Percentiles rank a stretch among this genome's conserved stretches.
Conservation (phyloP, 1,139 yeast species). For the Geotrichum aggregatum region DNA sequence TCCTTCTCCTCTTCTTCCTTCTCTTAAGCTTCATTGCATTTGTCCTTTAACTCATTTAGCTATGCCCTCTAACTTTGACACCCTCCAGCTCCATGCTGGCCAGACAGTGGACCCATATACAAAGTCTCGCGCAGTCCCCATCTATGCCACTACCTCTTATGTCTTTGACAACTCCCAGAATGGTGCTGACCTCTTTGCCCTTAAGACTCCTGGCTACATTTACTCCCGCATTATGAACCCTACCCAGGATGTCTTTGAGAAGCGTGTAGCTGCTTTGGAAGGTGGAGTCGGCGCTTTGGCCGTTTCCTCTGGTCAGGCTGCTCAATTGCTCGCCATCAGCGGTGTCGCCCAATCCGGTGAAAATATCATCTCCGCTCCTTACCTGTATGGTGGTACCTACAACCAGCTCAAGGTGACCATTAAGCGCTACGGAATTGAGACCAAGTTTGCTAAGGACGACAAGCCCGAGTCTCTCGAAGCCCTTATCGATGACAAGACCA, state of each 20-base stretch:
- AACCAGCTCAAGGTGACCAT: slow-evolving; percentile 91
- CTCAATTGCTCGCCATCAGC: slow-evolving; percentile 79
- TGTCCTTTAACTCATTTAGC: not conserved
- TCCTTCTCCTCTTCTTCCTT: slow-evolving; percentile 1
- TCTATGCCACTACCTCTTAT: slow-evolving; percentile 65
- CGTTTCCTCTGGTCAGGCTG: slow-evolving; percentile 93
- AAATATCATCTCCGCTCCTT: slow-evolving; percentile 83
- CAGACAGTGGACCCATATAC: slow-evolving; percentile 55
- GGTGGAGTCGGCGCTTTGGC: slow-evolving; percentile 89
- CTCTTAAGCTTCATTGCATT: slow-evolving; percentile 1
- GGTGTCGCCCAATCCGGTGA: slow-evolving; percentile 87
- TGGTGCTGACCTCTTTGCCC: slow-evolving; percentile 85
- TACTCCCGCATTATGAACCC: slow-evolving; percentile 93
- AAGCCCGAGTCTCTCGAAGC: slow-evolving; percentile 62
- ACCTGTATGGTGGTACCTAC: slow-evolving; percentile 91
- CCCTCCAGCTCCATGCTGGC: slow-evolving; percentile 93
- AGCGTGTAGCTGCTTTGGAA: slow-evolving; percentile 88
- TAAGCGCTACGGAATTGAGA: slow-evolving; percentile 79
- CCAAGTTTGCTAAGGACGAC: slow-evolving; percentile 79
- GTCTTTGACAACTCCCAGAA: slow-evolving; percentile 83
- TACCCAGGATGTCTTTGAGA: slow-evolving; percentile 83
- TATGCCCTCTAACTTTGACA: slow-evolving; percentile 62
- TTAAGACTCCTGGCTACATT: slow-evolving; percentile 75
- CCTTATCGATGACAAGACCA: slow-evolving; percentile 76
- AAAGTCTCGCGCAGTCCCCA: slow-evolving; percentile 85